phyloP scores from a whole-genome alignment of 495 filamentous ascomycete genomes.

The Xylaria longipes region DNA sequence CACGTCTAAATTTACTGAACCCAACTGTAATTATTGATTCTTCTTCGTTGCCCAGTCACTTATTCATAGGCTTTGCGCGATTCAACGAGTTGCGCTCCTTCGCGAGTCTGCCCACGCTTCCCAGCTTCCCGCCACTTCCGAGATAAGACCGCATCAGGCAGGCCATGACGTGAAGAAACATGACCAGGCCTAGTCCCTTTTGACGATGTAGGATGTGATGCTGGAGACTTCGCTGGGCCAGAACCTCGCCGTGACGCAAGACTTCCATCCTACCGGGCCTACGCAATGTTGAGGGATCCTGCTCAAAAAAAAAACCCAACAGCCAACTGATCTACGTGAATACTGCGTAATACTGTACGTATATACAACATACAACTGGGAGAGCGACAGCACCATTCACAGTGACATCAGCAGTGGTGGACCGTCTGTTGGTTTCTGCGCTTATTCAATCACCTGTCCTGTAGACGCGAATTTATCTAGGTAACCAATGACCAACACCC shows the following conservation, averaged over 20 bases:
- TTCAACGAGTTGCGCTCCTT: not conserved
- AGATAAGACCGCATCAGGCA: conserved; percentile 20
- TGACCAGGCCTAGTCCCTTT: not conserved
- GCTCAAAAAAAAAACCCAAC: not conserved
- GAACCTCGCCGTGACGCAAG: conserved; percentile 12
- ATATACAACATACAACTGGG: not conserved
- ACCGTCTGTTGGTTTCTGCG: not conserved
- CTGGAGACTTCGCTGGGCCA: conserved; percentile 7
- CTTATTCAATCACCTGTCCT: conserved; percentile 3
- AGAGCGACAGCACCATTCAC: not conserved
- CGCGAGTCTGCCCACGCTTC: not conserved
- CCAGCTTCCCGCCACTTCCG: not conserved
- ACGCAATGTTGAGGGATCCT: conserved; percentile 3
- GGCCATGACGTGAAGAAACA: not conserved
- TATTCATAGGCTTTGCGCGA: not conserved
- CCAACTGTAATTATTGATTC: not conserved
- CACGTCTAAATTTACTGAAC: conserved; percentile 4
- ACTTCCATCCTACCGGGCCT: conserved; percentile 1
- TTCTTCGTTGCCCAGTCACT: not conserved
- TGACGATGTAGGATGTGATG: conserved; percentile 10
- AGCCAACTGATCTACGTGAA: not conserved
- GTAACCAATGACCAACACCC: conserved; percentile 3
- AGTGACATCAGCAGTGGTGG: conserved; percentile 4
- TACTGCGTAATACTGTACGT: not conserved
- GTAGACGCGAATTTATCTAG: not conserved